Base-by-base conservation (phyloP, 495 filamentous ascomycete genomes). In the Penicillium angulare region DNA sequence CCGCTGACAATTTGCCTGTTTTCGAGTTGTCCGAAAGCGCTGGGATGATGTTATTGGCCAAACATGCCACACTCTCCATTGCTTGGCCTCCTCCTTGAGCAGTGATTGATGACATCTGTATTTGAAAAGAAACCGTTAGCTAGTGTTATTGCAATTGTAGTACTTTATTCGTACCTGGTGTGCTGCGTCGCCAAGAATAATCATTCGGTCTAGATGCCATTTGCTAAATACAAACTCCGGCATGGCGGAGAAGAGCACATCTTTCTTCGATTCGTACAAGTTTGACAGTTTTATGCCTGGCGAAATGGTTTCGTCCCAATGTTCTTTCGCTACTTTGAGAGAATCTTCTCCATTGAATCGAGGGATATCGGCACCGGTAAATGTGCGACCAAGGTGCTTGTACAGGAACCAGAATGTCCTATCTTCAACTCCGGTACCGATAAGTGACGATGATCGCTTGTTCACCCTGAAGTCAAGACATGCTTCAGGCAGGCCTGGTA, bases 31-130 rank as follows among this genome's bases (percentile, higher is more conserved):
- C 41, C n/a, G 41, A 32, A 6, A 56, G 20, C 5, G 21, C 48
- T 21, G 12, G 22, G 10, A 29, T 36, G 24, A 56, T 32, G 27
- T 31, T 21, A 16, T 56, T 56, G 4, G 34, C 26, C 20, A 51
- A 13, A 9, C 47, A 47, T 16, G 68, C 67, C 2, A 64, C 65
- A 17, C 51, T 59, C 53, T 75, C 70, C 17, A 75, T 68, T 5
- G 68, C 67, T 27, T 55, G 46, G 27, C 69, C 71, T 12, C 57
- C 68, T 10, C 70, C 72, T 44, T 64, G 63, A 2, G 64, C 72
- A 5, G 42, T 46, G 12, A 53, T 31, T n/a, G 49, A 46, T 43
- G 53, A 67, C 21, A 61, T 52, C 66, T 62, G 44, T 7, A 31
- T n/a, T n/a, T 9, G 5, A 6, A 6, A 2, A 31, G 27, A 9